Percentiles rank a stretch among this genome's conserved stretches.
Conservation (phyloP, 176 grass and related monocot genomes). For the Tillandsia fasciculata region DNA sequence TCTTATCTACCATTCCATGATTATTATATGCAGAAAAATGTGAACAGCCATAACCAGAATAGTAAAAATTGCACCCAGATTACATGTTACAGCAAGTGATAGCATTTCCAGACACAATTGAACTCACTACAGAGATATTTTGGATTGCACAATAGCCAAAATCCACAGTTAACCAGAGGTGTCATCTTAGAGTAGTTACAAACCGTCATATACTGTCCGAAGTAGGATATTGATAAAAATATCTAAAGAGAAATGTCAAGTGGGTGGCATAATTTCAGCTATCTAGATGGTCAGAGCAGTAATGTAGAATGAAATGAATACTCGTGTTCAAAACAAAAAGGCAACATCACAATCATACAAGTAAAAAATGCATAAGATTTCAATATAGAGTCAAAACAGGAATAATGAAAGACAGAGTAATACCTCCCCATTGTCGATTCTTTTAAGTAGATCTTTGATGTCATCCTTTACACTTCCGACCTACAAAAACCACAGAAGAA, state of each 20-base stretch:
- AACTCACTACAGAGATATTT: neutral
- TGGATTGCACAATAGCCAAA: too few species aligned
- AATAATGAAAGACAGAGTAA: neutral
- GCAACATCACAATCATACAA: neutral
- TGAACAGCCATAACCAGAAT: too few species aligned
- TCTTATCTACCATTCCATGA: too few species aligned
- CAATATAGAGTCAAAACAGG: neutral
- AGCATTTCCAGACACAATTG: neutral
- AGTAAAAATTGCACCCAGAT: too few species aligned
- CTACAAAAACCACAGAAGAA: slow-evolving; percentile 18
- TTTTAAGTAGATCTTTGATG: slow-evolving; percentile 50
- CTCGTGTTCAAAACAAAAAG: neutral
- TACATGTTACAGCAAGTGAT: neutral
- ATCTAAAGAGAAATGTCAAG: neutral
- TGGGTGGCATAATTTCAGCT: neutral
- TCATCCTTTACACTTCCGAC: slow-evolving; percentile 59
- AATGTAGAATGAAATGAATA: neutral
- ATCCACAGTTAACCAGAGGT: too few species aligned
- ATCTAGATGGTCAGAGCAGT: neutral
- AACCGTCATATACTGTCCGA: neutral
- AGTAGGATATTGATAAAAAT: neutral
- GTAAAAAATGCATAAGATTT: neutral
- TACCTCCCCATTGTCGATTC: slow-evolving; percentile 61
- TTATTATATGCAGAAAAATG: too few species aligned
- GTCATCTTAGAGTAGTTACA: too few species aligned